phyloP scores from a whole-genome alignment of 805 yeast species.

The Yueomyces sp. region DNA sequence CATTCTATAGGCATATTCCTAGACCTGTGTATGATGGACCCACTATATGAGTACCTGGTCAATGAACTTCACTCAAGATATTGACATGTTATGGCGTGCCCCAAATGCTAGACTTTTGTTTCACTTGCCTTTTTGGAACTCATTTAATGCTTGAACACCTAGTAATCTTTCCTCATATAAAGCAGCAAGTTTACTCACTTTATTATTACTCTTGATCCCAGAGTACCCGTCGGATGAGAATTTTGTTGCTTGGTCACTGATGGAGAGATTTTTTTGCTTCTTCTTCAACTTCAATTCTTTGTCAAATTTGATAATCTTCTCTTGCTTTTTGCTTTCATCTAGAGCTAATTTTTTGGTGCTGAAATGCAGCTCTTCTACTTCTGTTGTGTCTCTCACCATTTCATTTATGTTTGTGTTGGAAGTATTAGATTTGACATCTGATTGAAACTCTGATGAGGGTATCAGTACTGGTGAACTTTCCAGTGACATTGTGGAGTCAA shows the following conservation, averaged over 20 bases:
- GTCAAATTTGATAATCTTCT: conserved; percentile 19
- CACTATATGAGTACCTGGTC: too few species aligned
- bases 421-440: not conserved
- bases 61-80: too few species aligned
- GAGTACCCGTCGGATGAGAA: conserved; percentile 25
- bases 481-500: too few species aligned
- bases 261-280: conserved; percentile 3
- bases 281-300: conserved; percentile 15
- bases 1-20: too few species aligned
- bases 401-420: conserved; percentile 3
- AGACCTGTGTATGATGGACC: too few species aligned
- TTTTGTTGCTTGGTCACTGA: conserved; percentile 7
- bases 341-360: conserved; percentile 3
- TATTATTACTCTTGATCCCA: conserved; percentile 37
- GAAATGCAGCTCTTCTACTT: not conserved
- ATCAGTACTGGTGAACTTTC: too few species aligned
- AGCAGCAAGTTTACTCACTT: conserved; percentile 49
- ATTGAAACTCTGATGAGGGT: not conserved
- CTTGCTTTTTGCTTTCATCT: conserved; percentile 5
- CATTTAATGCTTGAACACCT: conserved; percentile 26
- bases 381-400: conserved; percentile 10
- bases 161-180: conserved; percentile 46
- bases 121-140: conserved; percentile 6
- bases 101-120: too few species aligned
- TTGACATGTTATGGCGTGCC: too few species aligned